Conservation (phyloP, 2,329 filamentous ascomycete species). For the Neodidymelliopsis sp. region DNA sequence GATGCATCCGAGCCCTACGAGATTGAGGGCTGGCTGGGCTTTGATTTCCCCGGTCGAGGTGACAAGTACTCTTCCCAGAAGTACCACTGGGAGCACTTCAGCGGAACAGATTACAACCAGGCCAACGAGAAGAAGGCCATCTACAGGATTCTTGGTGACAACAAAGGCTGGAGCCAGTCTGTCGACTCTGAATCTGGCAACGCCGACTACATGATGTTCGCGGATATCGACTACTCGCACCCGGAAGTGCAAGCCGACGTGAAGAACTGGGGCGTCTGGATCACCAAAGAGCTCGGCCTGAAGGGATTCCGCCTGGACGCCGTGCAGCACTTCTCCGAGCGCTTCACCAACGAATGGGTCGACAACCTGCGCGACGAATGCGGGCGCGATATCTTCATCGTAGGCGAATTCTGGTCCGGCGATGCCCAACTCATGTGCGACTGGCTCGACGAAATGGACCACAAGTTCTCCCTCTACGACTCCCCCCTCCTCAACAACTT, state of each 20-base stretch:
- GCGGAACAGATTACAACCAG: conserved; percentile 71
- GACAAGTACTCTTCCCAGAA: conserved; percentile 67
- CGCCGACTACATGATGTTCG: conserved; percentile 74
- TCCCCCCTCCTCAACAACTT: conserved; percentile 74
- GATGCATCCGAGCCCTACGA: conserved; percentile 64
- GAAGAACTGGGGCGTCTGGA: conserved; percentile 71
- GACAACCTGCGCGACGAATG: conserved; percentile 58
- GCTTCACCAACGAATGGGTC: conserved; percentile 73
- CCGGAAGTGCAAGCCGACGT: conserved; percentile 70
- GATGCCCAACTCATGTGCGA: conserved; percentile 62
- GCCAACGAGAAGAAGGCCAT: conserved; percentile 65
- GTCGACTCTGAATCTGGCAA: conserved; percentile 73
- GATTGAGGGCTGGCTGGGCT: conserved; percentile 73
- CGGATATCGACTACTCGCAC: conserved; percentile 69
- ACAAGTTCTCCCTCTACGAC: conserved; percentile 68
- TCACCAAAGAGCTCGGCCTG: conserved; percentile 66
- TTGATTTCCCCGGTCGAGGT: conserved; percentile 68
- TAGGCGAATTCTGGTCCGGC: conserved; percentile 74
- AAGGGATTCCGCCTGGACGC: conserved; percentile 75
- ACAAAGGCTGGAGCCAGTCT: conserved; percentile 69
- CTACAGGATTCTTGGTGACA: conserved; percentile 69
- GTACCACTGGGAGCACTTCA: conserved; percentile 74
- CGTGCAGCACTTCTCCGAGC: conserved; percentile 73
- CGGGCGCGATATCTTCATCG: conserved; percentile 65
- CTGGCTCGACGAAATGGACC: conserved; percentile 66